Base-by-base conservation (phyloP, 148 eudicot genomes). In the Linanthus parryae region DNA sequence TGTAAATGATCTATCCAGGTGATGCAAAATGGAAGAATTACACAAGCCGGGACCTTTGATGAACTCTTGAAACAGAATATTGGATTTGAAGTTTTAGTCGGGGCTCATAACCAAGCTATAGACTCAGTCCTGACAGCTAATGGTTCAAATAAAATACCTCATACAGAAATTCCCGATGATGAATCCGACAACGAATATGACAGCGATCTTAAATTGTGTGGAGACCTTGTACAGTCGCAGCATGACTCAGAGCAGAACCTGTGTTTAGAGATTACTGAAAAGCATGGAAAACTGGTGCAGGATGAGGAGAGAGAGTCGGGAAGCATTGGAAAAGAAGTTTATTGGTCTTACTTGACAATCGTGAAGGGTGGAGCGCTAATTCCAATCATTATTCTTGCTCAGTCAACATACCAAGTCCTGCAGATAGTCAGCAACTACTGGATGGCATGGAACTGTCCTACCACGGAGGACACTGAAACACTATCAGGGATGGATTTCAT, bases 401-500 rank as follows among this genome's bases (percentile, higher is more conserved):
- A 94, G 35, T 75, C 82, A 25, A 69, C 79, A 28, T 94, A 88
- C 51, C 96, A 94, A 64, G 81, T 69, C 39, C 47, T 94, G 49
- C 99, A 94, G 67, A 76, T 94, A 44, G 74, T 80, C 5, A 88
- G 96, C 73, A 94, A 88, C 51, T 94, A 94, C 53, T 94, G 99
- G 99, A 88, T 94, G 87, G 94, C 99, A 10, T 94, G 95, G 96
- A 78, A 91, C 30, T 88, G 91, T 78, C 99, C 88, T 38, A 47
- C 88, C 0, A 66, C 79, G 26, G 73, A 68, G 34, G 78, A 63
- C 6, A 64, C 53, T 36, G 70, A 69, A 61, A 74, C 79, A 24
- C 21, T 67, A 35, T 37, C 58, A 6, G 74, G 75, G 59, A 84
- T 94, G 84, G 51, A 74, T 55, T 76, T 58, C 44, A 57, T 94